Percentiles rank a stretch among this genome's conserved stretches.
phyloP scores from a whole-genome alignment of 2,329 filamentous ascomycete genomes.

The Colletotrichum scovillei region DNA sequence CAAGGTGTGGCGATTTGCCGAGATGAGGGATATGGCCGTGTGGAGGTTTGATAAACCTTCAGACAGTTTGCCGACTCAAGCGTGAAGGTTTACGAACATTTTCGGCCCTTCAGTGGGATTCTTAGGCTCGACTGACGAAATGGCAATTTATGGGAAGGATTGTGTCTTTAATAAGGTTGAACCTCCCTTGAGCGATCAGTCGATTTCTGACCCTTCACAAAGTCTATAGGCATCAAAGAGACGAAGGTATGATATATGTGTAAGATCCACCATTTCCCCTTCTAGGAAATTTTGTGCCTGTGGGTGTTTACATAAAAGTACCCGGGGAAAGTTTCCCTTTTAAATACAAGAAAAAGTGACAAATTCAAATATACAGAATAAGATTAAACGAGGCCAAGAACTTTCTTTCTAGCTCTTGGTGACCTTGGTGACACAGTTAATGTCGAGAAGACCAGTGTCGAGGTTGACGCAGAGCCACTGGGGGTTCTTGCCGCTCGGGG shows the following conservation, averaged over 20 bases:
- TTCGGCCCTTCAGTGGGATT: no score
- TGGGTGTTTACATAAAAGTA: neutral
- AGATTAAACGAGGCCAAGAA: no score
- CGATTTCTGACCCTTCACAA: neutral
- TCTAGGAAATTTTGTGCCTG: neutral
- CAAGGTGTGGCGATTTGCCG: constrained; percentile 21
- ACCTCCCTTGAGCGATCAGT: neutral
- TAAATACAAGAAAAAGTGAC: neutral
- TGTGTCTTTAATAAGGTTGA: neutral
- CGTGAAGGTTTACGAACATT: neutral
- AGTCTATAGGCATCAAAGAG: neutral
- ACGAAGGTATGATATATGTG: neutral
- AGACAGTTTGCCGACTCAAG: no score
- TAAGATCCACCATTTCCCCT: neutral
- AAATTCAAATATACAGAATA: neutral
- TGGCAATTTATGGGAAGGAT: neutral
- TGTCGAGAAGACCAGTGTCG: constrained; percentile 26
- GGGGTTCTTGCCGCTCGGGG: constrained; percentile 30
- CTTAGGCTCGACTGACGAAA: neutral
- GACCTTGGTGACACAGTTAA: constrained; percentile 31
- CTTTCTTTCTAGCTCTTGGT: constrained; percentile 13
- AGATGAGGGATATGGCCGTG: constrained; percentile 20
- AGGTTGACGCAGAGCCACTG: constrained; percentile 34
- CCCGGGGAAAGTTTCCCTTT: neutral
- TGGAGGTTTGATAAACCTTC: constrained; percentile 11